A percentile compares a stretch with the other conserved stretches of the same genome.
These are phyloP conservation scores for Cystofilobasidium ferigula DNA, from an alignment of 768 basidiomycete genomes.

Conservation along the genomic window DNA sequence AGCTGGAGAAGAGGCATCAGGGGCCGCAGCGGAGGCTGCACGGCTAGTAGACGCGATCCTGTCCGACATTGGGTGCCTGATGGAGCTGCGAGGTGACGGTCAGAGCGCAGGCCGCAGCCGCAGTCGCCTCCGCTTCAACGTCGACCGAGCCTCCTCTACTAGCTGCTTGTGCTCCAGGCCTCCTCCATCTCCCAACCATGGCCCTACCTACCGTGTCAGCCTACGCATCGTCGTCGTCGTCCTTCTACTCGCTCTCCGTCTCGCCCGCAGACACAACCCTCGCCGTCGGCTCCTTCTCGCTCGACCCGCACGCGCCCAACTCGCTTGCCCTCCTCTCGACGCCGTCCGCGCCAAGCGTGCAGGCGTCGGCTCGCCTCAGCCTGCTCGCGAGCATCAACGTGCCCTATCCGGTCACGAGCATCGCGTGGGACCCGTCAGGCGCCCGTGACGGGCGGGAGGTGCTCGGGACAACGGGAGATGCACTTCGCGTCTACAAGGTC, in stretches of 20 bases:
- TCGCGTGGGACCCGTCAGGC: slow-evolving; percentile 81
- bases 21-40: too few species aligned
- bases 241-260: slow-evolving; percentile 45
- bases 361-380: slow-evolving; percentile 45
- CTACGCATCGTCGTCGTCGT: background rate
- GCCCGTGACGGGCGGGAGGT: slow-evolving; percentile 52
- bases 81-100: too few species aligned
- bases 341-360: slow-evolving; percentile 28
- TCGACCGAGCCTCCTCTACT: too few species aligned
- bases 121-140: too few species aligned
- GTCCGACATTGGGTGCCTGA: too few species aligned
- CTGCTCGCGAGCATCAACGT: slow-evolving; percentile 73
- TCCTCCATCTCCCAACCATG: background rate
- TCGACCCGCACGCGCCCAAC: slow-evolving; percentile 56
- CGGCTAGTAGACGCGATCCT: too few species aligned
- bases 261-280: slow-evolving; percentile 63
- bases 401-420: slow-evolving; percentile 82
- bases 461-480: slow-evolving; percentile 87
- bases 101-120: too few species aligned
- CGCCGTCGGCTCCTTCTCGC: slow-evolving; percentile 74
- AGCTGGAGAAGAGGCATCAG: too few species aligned
- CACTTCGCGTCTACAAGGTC: slow-evolving; percentile 77
- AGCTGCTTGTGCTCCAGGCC: too few species aligned
- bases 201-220: background rate
- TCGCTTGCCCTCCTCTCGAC: slow-evolving; percentile 22